Percentiles rank a stretch among this genome's conserved stretches.
These are phyloP conservation scores for Funneliformis geosporum DNA, from an alignment of 192 early-diverging fungal genomes.

Conservation along the genomic window DNA sequence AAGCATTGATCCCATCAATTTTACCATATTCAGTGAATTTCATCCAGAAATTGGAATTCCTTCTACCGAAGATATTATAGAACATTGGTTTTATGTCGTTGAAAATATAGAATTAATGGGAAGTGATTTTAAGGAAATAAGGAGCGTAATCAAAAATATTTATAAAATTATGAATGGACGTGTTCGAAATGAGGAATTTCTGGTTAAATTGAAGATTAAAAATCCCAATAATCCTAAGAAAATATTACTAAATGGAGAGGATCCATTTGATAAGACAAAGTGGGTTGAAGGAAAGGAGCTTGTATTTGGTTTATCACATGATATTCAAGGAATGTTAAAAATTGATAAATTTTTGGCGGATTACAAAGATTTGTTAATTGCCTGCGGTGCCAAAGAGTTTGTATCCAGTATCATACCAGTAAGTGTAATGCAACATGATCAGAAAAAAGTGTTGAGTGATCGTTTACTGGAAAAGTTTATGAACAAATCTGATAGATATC, in stretches of 20 bases:
- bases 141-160: not conserved
- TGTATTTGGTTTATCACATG: not conserved
- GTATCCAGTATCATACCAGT: too few relatives aligned
- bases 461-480: not conserved
- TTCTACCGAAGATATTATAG: not conserved
- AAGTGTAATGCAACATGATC: not conserved
- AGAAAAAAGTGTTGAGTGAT: not conserved
- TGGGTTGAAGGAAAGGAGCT: not conserved
- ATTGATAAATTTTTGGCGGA: not conserved
- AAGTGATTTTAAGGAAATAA: not conserved
- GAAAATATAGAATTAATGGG: not conserved
- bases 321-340: not conserved
- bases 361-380: not conserved
- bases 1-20: not conserved
- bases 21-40: not conserved
- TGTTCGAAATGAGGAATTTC: not conserved
- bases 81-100: not conserved
- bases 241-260: not conserved
- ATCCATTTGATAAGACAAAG: not conserved
- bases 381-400: too few relatives aligned
- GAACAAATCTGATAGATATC: not conserved
- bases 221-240: not conserved
- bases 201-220: not conserved
- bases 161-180: not conserved
- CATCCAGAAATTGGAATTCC: not conserved